These are phyloP conservation scores for Cairneyella variabilis DNA, from an alignment of 495 filamentous ascomycete species.

Conservation along the genomic window DNA sequence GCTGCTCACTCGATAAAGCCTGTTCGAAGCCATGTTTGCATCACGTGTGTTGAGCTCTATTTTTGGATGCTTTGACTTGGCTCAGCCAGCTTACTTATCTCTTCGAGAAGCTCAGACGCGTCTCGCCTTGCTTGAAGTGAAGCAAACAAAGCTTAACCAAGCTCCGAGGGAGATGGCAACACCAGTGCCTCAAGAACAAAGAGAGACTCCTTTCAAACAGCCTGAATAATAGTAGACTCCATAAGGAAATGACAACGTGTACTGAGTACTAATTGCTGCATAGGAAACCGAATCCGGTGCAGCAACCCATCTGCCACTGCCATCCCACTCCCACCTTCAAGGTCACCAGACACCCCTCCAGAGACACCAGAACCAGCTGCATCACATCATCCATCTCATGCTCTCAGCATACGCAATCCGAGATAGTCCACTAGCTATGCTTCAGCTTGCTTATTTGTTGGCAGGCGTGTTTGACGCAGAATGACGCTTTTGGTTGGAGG, in stretches of 20 bases:
- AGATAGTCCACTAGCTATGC: no score
- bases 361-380: not conserved
- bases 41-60: no score
- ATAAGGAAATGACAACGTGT: no score
- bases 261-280: no score
- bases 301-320: not conserved
- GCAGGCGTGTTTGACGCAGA: no score
- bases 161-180: not conserved
- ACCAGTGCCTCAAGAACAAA: not conserved
- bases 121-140: not conserved
- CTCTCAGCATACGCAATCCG: no score
- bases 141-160: not conserved
- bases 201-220: not conserved
- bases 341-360: conserved; percentile 16
- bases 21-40: no score
- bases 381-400: not conserved
- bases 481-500: no score
- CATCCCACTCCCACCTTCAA: not conserved
- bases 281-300: not conserved
- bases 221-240: not conserved
- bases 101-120: not conserved
- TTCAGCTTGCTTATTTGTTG: no score
- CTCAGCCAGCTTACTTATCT: no score
- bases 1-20: no score
- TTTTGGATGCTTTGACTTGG: no score